These are phyloP conservation scores for Geotrichum bryndzae DNA, from an alignment of 1,139 yeast genomes.

Conservation along the genomic window DNA sequence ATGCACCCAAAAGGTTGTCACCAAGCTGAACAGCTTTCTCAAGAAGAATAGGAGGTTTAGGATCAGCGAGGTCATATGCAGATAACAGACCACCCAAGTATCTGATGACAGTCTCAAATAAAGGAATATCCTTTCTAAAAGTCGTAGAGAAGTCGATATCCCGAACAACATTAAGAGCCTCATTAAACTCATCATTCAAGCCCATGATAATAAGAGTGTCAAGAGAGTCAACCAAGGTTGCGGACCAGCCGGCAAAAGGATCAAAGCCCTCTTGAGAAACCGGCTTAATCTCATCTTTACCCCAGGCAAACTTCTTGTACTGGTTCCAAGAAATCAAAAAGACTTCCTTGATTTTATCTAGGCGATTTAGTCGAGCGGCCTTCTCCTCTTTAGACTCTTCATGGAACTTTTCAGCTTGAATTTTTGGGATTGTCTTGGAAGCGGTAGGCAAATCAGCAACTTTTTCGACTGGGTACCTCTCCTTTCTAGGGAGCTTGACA, in stretches of 20 bases:
- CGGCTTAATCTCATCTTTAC: slow-evolving; percentile 55
- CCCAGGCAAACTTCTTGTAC: slow-evolving; percentile 58
- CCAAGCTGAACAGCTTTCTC: slow-evolving; percentile 59
- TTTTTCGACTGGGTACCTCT: slow-evolving; percentile 24
- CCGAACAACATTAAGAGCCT: slow-evolving; percentile 48
- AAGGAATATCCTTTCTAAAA: slow-evolving; percentile 44
- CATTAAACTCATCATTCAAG: slow-evolving; percentile 46
- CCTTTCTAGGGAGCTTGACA: slow-evolving; percentile 23
- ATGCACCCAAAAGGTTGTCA: slow-evolving; percentile 59
- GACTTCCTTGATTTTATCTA: slow-evolving; percentile 45
- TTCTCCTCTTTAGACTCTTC: slow-evolving; percentile 2
- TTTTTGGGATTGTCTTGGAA: not conserved
- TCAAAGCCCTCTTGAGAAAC: slow-evolving; percentile 33
- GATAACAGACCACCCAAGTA: slow-evolving; percentile 68
- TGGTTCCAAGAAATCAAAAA: slow-evolving; percentile 54
- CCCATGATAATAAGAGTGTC: slow-evolving; percentile 65
- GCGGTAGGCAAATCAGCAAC: slow-evolving; percentile 15
- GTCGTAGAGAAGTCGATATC: slow-evolving; percentile 48
- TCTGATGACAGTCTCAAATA: slow-evolving; percentile 65
- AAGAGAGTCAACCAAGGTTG: slow-evolving; percentile 57
- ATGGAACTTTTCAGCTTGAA: slow-evolving; percentile 8
- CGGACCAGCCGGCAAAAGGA: slow-evolving; percentile 46
- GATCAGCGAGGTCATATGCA: slow-evolving; percentile 59
- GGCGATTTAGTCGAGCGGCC: slow-evolving; percentile 31
- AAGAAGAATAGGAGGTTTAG: slow-evolving; percentile 44